phyloP scores from a whole-genome alignment of 2,329 filamentous ascomycete genomes.

The Ceratocystis albifundus region DNA sequence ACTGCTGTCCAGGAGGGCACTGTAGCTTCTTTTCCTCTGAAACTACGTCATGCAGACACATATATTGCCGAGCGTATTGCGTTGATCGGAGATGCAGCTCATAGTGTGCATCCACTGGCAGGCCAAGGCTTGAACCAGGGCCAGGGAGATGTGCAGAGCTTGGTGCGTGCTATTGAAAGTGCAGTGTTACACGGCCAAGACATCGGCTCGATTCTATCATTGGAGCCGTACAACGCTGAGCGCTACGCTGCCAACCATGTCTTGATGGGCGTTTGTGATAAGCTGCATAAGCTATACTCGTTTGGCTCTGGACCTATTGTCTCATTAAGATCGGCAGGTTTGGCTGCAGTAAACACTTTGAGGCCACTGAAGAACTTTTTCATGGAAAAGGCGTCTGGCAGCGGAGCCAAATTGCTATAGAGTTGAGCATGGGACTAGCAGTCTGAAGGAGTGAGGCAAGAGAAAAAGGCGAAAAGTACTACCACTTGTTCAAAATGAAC shows the following conservation, averaged over 20 bases:
- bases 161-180: conserved; percentile 62
- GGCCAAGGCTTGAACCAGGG: conserved; percentile 93
- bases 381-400: conserved; percentile 61
- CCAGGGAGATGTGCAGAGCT: conserved; percentile 72
- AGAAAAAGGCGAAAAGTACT: conserved; percentile 8
- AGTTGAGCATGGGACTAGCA: not conserved
- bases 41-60: conserved; percentile 83
- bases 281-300: conserved; percentile 87
- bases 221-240: conserved; percentile 72
- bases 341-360: conserved; percentile 64
- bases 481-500: conserved; percentile 7
- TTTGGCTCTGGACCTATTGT: conserved; percentile 68
- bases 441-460: not conserved
- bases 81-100: conserved; percentile 85
- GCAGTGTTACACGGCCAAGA: conserved; percentile 78
- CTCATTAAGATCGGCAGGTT: conserved; percentile 62
- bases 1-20: conserved; percentile 64
- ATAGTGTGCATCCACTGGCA: conserved; percentile 87
- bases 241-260: conserved; percentile 73
- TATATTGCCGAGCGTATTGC: conserved; percentile 87
- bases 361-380: conserved; percentile 69
- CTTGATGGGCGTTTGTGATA: conserved; percentile 70
- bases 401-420: conserved; percentile 38
- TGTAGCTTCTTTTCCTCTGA: conserved; percentile 81
- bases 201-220: conserved; percentile 62